Conservation (phyloP, 2,329 filamentous ascomycete genomes). For the Chaetomiaceae sp. region DNA sequence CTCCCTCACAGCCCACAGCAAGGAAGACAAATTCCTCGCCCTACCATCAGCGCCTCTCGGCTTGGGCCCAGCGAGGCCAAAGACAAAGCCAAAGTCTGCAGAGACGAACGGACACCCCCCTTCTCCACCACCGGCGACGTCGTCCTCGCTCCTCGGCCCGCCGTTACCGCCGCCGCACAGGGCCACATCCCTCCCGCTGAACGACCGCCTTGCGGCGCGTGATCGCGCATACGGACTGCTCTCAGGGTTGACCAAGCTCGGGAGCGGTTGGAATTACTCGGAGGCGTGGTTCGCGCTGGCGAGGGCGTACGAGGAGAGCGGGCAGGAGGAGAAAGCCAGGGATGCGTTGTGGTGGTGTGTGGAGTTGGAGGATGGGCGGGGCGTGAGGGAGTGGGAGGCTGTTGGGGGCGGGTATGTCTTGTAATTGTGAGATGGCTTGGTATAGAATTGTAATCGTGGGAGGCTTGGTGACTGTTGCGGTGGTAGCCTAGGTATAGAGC, state of each 20-base stretch:
- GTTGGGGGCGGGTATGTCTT: conserved; percentile 66
- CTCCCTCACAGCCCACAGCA: neutral
- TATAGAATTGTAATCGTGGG: neutral
- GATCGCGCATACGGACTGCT: conserved; percentile 85
- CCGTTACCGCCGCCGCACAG: conserved; percentile 50
- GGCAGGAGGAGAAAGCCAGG: conserved; percentile 81
- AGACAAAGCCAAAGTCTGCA: conserved; percentile 13
- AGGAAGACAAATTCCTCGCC: conserved; percentile 13
- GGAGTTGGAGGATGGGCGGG: conserved; percentile 81
- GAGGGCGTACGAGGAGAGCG: conserved; percentile 80
- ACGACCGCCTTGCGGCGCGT: conserved; percentile 81
- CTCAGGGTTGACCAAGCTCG: conserved; percentile 76
- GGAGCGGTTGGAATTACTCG: conserved; percentile 81
- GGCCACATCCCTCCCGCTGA: conserved; percentile 60
- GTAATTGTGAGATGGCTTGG: conserved; percentile 28
- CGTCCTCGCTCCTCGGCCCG: conserved; percentile 31
- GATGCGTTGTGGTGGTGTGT: conserved; percentile 97
- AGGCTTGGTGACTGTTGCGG: neutral
- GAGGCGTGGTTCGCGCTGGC: conserved; percentile 92
- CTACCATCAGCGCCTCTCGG: conserved; percentile 47
- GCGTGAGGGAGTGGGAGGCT: conserved; percentile 72
- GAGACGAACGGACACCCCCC: neutral
- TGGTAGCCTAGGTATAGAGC: no score
- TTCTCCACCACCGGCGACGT: neutral
- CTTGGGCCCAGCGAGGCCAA: conserved; percentile 31